phyloP scores from a whole-genome alignment of 192 early-diverging fungal genomes.

The Backusella liffmaniae region DNA sequence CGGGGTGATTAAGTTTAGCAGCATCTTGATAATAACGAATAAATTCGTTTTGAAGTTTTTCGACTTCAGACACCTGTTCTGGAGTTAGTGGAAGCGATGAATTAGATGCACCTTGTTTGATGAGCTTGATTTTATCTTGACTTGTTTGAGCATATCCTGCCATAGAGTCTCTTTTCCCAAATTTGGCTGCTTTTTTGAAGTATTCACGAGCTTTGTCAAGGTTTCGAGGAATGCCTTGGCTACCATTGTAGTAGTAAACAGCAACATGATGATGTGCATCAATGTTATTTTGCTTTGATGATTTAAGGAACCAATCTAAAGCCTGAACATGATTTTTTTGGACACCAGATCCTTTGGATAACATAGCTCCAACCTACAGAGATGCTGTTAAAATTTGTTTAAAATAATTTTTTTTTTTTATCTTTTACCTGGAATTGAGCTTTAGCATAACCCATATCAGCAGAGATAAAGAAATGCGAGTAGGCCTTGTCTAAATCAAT shows the following conservation, averaged over 20 bases:
- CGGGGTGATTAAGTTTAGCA: conserved; percentile 25
- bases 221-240: conserved; percentile 25
- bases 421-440: conserved; percentile 33
- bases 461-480: conserved; percentile 25
- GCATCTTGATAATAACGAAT: conserved; percentile 39
- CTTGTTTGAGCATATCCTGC: conserved; percentile 13
- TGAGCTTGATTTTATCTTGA: conserved; percentile 17
- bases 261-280: conserved; percentile 35
- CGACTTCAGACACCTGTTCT: conserved; percentile 11
- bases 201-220: conserved; percentile 30
- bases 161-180: conserved; percentile 26
- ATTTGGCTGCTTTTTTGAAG: conserved; percentile 33
- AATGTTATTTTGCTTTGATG: conserved; percentile 26
- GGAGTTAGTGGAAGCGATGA: background rate
- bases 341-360: conserved; percentile 38
- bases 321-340: conserved; percentile 30
- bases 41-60: background rate
- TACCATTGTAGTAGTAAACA: conserved; percentile 33
- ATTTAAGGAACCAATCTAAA: conserved; percentile 39
- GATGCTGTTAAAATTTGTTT: background rate
- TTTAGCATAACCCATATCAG: conserved; percentile 24
- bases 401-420: background rate
- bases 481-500: conserved; percentile 20
- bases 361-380: conserved; percentile 37
- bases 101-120: background rate